Evolutionary conservation across 176 grass and related monocot genomes (phyloP).

Genomic region (Alloteropsis semialata): DNA sequence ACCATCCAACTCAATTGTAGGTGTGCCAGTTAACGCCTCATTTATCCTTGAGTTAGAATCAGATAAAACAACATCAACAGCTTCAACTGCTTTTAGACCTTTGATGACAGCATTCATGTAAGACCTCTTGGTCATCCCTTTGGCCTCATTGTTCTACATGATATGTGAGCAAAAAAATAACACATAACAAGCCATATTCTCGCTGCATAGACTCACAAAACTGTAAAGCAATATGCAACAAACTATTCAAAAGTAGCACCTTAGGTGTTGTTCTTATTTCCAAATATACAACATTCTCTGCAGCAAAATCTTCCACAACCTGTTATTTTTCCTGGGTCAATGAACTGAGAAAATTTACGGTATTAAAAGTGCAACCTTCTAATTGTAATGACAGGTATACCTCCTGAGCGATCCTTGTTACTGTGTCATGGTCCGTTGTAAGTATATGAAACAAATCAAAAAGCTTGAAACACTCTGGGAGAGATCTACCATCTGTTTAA

Average conservation of each 20-base stretch:
- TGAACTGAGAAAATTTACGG: background rate
- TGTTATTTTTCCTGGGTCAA: slow-evolving; percentile 21
- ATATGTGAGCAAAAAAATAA: slow-evolving; percentile 11
- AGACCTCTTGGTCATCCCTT: slow-evolving; percentile 95
- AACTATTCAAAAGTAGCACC: slow-evolving; percentile 35
- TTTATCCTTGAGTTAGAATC: slow-evolving; percentile 39
- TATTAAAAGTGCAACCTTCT: background rate
- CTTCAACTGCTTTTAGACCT: slow-evolving; percentile 68
- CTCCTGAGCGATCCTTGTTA: slow-evolving; percentile 93
- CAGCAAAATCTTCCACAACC: slow-evolving; percentile 93
- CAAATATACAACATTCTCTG: slow-evolving; percentile 91
- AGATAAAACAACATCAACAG: slow-evolving; percentile 59
- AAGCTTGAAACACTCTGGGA: slow-evolving; percentile 78
- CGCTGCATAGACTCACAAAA: background rate
- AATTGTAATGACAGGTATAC: slow-evolving; percentile 25
- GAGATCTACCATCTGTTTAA: slow-evolving; percentile 76
- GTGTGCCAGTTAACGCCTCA: slow-evolving; percentile 9
- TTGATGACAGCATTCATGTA: slow-evolving; percentile 94
- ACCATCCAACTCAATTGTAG: slow-evolving; percentile 13
- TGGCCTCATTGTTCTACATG: slow-evolving; percentile 77
- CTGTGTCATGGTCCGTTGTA: slow-evolving; percentile 85
- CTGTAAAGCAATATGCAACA: background rate
- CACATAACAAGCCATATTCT: background rate
- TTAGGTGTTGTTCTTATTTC: slow-evolving; percentile 97
- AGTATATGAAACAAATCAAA: slow-evolving; percentile 90